phyloP scores from a whole-genome alignment of 495 filamentous ascomycete species.

The Aspergillus asperescens region DNA sequence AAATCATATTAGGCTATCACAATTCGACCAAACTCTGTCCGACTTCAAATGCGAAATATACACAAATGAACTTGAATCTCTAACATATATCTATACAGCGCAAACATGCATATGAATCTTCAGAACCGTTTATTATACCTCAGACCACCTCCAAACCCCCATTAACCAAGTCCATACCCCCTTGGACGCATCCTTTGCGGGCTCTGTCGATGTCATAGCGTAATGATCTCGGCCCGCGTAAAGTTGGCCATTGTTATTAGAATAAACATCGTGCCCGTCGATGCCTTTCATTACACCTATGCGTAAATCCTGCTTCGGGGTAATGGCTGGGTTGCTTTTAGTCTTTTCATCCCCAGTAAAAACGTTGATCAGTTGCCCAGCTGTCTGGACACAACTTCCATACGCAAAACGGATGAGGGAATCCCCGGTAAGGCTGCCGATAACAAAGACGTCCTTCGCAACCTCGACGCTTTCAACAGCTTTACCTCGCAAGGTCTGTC shows the following conservation, averaged over 20 bases:
- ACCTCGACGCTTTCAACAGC: slow-evolving; percentile 52
- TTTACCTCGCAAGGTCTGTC: slow-evolving; percentile 51
- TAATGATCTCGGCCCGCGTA: neutral
- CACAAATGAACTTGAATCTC: neutral
- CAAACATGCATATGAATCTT: slow-evolving; percentile 1
- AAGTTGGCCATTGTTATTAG: slow-evolving; percentile 1
- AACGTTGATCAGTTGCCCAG: slow-evolving; percentile 46
- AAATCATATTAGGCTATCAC: neutral
- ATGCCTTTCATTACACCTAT: slow-evolving; percentile 39
- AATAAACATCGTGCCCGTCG: slow-evolving; percentile 37
- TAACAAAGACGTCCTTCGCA: slow-evolving; percentile 51
- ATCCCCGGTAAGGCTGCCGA: slow-evolving; percentile 61
- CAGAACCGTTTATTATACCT: neutral
- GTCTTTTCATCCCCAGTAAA: slow-evolving; percentile 15
- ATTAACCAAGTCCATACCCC: slow-evolving; percentile 11
- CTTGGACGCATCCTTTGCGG: slow-evolving; percentile 6
- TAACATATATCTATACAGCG: slow-evolving; percentile 11
- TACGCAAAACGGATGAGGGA: slow-evolving; percentile 60
- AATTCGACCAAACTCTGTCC: neutral
- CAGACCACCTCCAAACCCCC: slow-evolving; percentile 5
- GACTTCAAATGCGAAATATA: slow-evolving; percentile 3
- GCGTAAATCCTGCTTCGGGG: slow-evolving; percentile 20
- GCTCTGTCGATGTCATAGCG: neutral
- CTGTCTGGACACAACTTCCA: slow-evolving; percentile 56
- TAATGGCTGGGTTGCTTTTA: slow-evolving; percentile 13